These are phyloP conservation scores for Oropetium thomaeum DNA, from an alignment of 176 grass and related monocot genomes.

Conservation along the genomic window DNA sequence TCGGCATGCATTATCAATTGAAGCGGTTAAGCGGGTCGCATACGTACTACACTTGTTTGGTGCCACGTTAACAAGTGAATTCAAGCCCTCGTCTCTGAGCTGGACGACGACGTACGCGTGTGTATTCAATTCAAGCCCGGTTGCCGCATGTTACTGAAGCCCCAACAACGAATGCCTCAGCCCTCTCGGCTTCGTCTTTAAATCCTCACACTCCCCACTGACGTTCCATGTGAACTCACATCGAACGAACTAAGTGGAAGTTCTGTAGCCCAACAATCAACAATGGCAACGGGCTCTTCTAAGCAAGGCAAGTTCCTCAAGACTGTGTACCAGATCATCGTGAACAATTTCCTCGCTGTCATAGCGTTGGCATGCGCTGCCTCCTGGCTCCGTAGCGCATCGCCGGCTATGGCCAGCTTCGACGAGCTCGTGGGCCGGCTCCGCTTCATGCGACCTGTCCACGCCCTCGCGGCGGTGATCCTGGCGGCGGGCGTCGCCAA, in stretches of 20 bases:
- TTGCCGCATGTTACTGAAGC: too few relatives aligned
- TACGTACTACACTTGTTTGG: too few relatives aligned
- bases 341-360: conserved; percentile 22
- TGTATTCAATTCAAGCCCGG: too few relatives aligned
- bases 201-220: neutral
- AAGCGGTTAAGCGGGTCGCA: too few relatives aligned
- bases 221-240: too few relatives aligned
- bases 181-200: neutral
- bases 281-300: neutral
- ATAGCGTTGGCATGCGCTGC: neutral
- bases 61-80: too few relatives aligned
- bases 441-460: neutral
- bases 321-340: neutral
- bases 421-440: neutral
- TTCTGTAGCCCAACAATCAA: too few relatives aligned
- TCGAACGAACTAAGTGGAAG: too few relatives aligned
- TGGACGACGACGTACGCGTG: too few relatives aligned
- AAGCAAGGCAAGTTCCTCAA: neutral
- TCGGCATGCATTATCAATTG: too few relatives aligned
- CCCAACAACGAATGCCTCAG: too few relatives aligned
- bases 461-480: neutral
- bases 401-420: neutral
- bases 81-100: too few relatives aligned
- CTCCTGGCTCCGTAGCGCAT: neutral
- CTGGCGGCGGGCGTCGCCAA: neutral